Conservation (phyloP, 805 yeast species). For the Candida berthetii region DNA sequence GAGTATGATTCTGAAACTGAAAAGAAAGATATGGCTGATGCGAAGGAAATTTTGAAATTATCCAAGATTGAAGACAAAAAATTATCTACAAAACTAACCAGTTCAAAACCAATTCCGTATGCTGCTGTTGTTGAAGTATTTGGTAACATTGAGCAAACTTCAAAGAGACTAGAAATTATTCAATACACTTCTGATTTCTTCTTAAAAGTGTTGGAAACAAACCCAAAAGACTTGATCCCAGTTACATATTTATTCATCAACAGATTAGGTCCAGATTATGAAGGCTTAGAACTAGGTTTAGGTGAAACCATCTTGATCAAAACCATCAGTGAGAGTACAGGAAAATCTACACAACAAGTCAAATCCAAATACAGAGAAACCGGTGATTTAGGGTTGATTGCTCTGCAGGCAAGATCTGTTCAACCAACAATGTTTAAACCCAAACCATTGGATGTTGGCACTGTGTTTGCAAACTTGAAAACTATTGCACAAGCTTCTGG, state of each 20-base stretch:
- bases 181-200: slow-evolving; percentile 72
- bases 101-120: slow-evolving; percentile 24
- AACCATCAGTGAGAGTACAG: slow-evolving; percentile 87
- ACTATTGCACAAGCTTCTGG: slow-evolving; percentile 78
- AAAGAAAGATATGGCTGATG: slow-evolving; percentile 16
- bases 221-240: slow-evolving; percentile 50
- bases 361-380: slow-evolving; percentile 68
- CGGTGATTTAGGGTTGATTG: slow-evolving; percentile 91
- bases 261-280: slow-evolving; percentile 91
- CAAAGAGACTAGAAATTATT: slow-evolving; percentile 79
- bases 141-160: slow-evolving; percentile 70
- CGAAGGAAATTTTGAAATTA: slow-evolving; percentile 12
- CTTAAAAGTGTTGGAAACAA: slow-evolving; percentile 48
- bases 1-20: slow-evolving; percentile 18
- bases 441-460: slow-evolving; percentile 62
- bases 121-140: slow-evolving; percentile 52
- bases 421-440: slow-evolving; percentile 96
- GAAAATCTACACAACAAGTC: slow-evolving; percentile 65
- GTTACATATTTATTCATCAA: slow-evolving; percentile 84
- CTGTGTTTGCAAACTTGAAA: slow-evolving; percentile 69
- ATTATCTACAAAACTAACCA: slow-evolving; percentile 1
- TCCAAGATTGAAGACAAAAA: slow-evolving; percentile 6
- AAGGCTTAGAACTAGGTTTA: slow-evolving; percentile 86
- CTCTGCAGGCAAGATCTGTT: slow-evolving; percentile 71
- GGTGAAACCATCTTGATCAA: slow-evolving; percentile 88